Conservation (phyloP, 1,284 basidiomycete genomes). For the Trichosporon ovoides region DNA sequence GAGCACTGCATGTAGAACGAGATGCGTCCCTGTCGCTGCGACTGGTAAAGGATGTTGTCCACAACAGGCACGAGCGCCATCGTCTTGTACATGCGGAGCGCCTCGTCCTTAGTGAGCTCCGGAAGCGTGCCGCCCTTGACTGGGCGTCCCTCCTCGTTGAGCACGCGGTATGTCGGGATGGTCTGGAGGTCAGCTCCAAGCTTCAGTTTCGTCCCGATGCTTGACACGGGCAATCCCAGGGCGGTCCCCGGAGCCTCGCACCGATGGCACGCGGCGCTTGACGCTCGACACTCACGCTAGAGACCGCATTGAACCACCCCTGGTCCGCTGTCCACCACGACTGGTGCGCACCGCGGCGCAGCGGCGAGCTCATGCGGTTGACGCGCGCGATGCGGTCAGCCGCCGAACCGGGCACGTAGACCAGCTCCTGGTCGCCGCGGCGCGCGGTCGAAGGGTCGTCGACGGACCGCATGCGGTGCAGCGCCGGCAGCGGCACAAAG, state of each 20-base stretch:
- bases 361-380: constrained; percentile 34
- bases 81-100: constrained; percentile 69
- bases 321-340: constrained; percentile 45
- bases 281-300: constrained; percentile 29
- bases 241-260: too few relatives aligned
- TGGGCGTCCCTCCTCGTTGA: constrained; percentile 68
- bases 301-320: constrained; percentile 47
- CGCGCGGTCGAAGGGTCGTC: constrained; percentile 20
- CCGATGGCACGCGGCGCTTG: too few relatives aligned
- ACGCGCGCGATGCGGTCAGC: constrained; percentile 33
- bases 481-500: constrained; percentile 24
- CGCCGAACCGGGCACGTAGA: constrained; percentile 38
- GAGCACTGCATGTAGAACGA: constrained; percentile 74
- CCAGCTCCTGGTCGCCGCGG: constrained; percentile 19
- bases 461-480: constrained; percentile 19
- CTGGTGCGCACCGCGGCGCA: constrained; percentile 45
- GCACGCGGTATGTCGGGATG: constrained; percentile 71
- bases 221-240: too few relatives aligned
- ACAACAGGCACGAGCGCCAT: constrained; percentile 80
- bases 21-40: constrained; percentile 88
- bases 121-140: constrained; percentile 68
- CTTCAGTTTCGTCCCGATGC: too few relatives aligned
- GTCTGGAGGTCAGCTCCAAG: constrained; percentile 40
- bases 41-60: constrained; percentile 83
- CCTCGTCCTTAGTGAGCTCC: constrained; percentile 65